Evolutionary conservation across 441 rosid genomes (phyloP), one percentile per base, ranked within the genome.

Genomic region (Pelargonium australe): DNA sequence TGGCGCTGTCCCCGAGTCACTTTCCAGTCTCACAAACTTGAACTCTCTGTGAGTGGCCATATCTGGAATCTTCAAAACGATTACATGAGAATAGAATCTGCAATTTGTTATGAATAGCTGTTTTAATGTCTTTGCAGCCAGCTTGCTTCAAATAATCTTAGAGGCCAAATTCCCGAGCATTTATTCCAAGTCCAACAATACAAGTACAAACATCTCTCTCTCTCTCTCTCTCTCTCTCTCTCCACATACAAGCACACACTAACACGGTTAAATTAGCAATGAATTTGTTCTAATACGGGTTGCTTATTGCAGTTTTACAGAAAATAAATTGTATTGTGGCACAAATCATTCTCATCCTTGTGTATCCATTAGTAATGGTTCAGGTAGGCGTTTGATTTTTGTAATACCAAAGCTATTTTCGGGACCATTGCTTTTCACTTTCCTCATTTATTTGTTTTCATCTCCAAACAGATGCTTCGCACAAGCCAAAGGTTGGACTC

Each of bases 11-110:
- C 99, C 97, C 2, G 66, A 71, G 69, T 78, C 89, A 31, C 77
- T 91, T 78, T 87, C 87, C 66, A 88, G 88, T 83, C 84, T 94
- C 95, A 82, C 91, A 37, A 87, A 86, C 72, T 93, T 94, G 75
- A 79, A 84, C 43, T 81, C 91, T 73, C 99, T 94, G 99, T 94
- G 78, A 85, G 89, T 84, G 73, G 78, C 84, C 77, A 72, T 51
- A 51, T 51, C 65, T 51, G 5, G 17, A 51, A n/a, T 4, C 7
- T 17, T 17, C 19, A 14, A 51, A 34, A 14, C 12, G 8, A 51
- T 51, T 13, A 51, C 5, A 14, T 13, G 17, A 51, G 17, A 51
- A 51, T 51, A n/a, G 12, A 51, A 14, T 17, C 14, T 14, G 55
- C 10, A 3, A 25, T 6, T 68, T 51, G 20, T 51, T 51, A 75